Conservation (phyloP, 441 rosid species). For the Syzygium malaccense region DNA sequence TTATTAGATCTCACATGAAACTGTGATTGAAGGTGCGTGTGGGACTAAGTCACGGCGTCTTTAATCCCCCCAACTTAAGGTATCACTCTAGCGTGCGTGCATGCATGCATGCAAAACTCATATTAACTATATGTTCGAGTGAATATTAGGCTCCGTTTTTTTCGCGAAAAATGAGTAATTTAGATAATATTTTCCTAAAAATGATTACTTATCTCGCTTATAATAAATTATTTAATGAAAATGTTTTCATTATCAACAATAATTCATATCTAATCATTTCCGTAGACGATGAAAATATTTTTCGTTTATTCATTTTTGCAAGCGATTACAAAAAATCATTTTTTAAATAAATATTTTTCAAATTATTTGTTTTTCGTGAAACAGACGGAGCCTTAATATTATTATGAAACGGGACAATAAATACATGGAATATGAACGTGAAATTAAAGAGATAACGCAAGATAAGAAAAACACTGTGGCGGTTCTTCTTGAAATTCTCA, state of each 20-base stretch:
- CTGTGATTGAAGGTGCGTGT: not conserved
- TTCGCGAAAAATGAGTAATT: not conserved
- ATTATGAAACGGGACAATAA: not conserved
- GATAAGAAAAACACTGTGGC: not conserved
- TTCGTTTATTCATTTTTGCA: not conserved
- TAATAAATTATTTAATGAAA: not conserved
- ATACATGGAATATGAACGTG: not conserved
- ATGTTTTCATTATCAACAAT: not conserved
- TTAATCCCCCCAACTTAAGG: not conserved
- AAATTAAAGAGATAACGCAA: not conserved
- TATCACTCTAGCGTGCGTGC: not conserved
- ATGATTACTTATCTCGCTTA: accelerated
- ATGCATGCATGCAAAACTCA: not conserved
- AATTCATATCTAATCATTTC: not conserved
- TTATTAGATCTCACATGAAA: not conserved
- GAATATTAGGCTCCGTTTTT: not conserved
- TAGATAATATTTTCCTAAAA: not conserved
- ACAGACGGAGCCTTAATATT: not conserved
- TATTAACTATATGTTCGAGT: not conserved
- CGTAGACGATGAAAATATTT: not conserved
- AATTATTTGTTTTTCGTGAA: accelerated
- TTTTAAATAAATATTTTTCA: not conserved
- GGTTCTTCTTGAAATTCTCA: not conserved
- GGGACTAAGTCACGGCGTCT: not conserved
- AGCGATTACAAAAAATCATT: accelerated